Evolutionary conservation across 139 green algal species (phyloP).

Genomic region (Micractinium sp.): DNA sequence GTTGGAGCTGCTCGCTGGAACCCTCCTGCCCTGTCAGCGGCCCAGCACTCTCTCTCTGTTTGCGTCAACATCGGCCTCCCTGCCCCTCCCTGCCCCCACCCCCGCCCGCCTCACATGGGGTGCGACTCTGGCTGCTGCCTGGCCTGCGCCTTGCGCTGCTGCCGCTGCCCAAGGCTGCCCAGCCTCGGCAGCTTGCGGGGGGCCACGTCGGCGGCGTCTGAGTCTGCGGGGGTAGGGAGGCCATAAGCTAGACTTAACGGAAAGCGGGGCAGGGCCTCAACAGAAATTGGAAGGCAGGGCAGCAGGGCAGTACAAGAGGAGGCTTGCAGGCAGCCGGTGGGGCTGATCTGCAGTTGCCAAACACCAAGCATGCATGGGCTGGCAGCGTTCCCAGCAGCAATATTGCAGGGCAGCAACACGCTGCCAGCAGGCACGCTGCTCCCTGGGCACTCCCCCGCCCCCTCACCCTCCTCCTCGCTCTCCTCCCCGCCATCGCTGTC

Average conservation of each 20-base stretch:
- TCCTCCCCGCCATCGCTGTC: neutral
- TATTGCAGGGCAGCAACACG: neutral
- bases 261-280: neutral
- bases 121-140: slow-evolving; percentile 28
- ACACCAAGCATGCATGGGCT: too few species aligned
- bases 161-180: slow-evolving; percentile 11
- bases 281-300: neutral
- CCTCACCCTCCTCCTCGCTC: neutral
- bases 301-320: neutral
- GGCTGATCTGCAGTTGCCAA: too few species aligned
- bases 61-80: too few species aligned
- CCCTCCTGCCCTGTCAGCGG: neutral
- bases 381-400: too few species aligned
- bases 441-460: neutral
- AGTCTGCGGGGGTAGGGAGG: neutral
- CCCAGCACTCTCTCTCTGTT: too few species aligned
- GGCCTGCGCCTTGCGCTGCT: slow-evolving; percentile 25
- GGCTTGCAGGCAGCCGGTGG: neutral
- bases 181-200: slow-evolving; percentile 25
- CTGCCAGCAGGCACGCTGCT: neutral
- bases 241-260: neutral
- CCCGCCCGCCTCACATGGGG: neutral
- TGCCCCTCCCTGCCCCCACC: neutral
- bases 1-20: neutral
- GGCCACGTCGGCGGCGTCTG: neutral